Percentiles rank a stretch among this genome's conserved stretches.
phyloP scores from a whole-genome alignment of 345 rosid genomes.

The Adansonia digitata region DNA sequence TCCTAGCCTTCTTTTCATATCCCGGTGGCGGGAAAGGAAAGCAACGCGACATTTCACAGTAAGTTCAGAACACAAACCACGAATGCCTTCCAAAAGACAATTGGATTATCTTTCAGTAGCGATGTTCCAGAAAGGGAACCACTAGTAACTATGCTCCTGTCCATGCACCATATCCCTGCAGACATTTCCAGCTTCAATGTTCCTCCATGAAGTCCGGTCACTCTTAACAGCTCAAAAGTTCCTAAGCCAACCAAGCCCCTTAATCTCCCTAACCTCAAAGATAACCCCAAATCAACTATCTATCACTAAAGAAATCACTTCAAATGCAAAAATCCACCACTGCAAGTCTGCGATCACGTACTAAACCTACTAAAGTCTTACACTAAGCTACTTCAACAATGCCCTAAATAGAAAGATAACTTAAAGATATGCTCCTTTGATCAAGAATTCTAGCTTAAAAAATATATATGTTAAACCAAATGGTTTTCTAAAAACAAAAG shows the following conservation, averaged over 20 bases:
- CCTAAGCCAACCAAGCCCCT: constrained; percentile 15
- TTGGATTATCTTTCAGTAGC: constrained; percentile 36
- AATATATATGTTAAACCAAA: constrained; percentile 35
- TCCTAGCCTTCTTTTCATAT: constrained; percentile 75
- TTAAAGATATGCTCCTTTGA: constrained; percentile 5
- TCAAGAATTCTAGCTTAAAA: constrained; percentile 14
- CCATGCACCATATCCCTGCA: constrained; percentile 65
- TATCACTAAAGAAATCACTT: constrained; percentile 17
- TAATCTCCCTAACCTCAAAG: constrained; percentile 11
- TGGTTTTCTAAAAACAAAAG: constrained; percentile 29
- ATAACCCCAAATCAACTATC: constrained; percentile 14
- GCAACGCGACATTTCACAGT: constrained; percentile 97
- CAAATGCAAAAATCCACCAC: constrained; percentile 11
- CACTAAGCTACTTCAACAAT: constrained; percentile 19
- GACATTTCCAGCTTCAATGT: constrained; percentile 45
- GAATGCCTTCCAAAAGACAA: constrained; percentile 24
- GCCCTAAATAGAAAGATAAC: constrained; percentile 7
- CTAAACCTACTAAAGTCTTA: constrained; percentile 8
- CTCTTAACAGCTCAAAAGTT: constrained; percentile 11
- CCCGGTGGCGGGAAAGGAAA: constrained; percentile 98
- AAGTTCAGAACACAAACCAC: constrained; percentile 20
- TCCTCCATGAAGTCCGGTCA: constrained; percentile 26
- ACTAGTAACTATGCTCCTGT: constrained; percentile 44
- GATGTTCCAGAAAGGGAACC: constrained; percentile 48
- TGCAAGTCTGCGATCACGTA: constrained; percentile 7